Conservation (phyloP, 306 rosid species). For the Begonia loranthoides region DNA sequence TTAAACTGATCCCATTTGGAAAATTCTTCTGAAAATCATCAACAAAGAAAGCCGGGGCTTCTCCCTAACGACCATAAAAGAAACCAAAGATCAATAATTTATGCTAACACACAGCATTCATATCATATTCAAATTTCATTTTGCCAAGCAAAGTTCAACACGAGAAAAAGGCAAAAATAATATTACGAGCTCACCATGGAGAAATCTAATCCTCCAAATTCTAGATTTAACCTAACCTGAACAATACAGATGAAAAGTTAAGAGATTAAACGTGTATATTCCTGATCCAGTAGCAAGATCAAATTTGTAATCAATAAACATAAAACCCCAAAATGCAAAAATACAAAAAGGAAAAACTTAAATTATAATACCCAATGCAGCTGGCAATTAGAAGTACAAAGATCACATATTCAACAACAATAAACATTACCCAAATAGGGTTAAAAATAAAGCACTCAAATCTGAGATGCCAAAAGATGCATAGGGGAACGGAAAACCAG, state of each 20-base stretch:
- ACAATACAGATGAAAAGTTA: conserved; percentile 18
- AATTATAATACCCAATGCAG: too few species aligned
- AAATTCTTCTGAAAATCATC: conserved; percentile 44
- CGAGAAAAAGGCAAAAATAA: conserved; percentile 1
- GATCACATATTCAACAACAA: too few species aligned
- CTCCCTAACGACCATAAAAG: conserved; percentile 50
- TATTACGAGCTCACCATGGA: conserved; percentile 49
- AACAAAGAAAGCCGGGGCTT: conserved; percentile 68
- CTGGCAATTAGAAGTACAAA: too few species aligned
- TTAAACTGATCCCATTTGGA: conserved; percentile 37
- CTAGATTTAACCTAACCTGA: conserved; percentile 35
- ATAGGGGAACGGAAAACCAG: too few species aligned
- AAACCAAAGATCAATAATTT: conserved; percentile 9
- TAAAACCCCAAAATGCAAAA: too few species aligned
- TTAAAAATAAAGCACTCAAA: too few species aligned
- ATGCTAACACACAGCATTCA: neutral
- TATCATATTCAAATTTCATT: neutral
- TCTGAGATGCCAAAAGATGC: too few species aligned
- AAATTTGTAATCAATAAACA: neutral
- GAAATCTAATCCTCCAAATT: conserved; percentile 25
- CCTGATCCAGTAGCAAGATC: conserved; percentile 31
- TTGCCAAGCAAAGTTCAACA: conserved; percentile 5
- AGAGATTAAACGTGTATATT: conserved; percentile 19
- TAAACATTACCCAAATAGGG: too few species aligned
- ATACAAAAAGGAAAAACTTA: too few species aligned